A percentile compares a stretch with the other conserved stretches of the same genome.
Conservation (phyloP, 352 stramenopile species). For the Phytophthora citrophthora region DNA sequence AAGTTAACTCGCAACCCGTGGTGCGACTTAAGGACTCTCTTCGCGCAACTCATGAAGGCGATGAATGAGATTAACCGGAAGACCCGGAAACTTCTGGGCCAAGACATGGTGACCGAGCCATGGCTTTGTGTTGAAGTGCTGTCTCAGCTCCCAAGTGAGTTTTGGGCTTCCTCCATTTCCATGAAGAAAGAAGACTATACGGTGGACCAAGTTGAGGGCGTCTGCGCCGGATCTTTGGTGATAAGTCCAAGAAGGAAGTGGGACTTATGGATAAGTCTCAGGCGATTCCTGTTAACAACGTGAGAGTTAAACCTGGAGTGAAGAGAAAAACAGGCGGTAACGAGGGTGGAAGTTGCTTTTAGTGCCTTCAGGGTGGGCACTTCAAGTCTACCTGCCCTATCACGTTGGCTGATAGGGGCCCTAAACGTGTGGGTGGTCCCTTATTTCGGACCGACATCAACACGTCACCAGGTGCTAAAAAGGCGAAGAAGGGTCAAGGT, state of each 20-base stretch:
- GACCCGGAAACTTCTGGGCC: neutral
- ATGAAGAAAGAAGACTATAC: constrained; percentile 13
- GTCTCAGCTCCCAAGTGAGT: constrained; percentile 9
- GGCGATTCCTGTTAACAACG: constrained; percentile 2
- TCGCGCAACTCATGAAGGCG: constrained; percentile 13
- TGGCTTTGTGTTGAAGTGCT: constrained; percentile 19
- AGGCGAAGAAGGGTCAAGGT: neutral
- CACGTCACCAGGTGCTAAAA: constrained; percentile 6
- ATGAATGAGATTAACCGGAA: constrained; percentile 24
- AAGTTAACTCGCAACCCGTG: constrained; percentile 2
- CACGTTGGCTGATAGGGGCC: neutral
- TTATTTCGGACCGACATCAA: constrained; percentile 16
- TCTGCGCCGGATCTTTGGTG: constrained; percentile 9
- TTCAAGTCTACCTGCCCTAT: constrained; percentile 6
- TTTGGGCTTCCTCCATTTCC: constrained; percentile 17
- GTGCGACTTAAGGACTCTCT: constrained; percentile 2
- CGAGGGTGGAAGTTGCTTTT: constrained; percentile 2
- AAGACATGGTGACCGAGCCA: constrained; percentile 14
- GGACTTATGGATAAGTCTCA: too few species aligned
- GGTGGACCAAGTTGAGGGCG: neutral
- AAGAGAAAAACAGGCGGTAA: constrained; percentile 1
- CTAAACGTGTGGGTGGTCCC: neutral
- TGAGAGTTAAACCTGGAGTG: neutral
- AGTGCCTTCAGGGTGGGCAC: constrained; percentile 12
- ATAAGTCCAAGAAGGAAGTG: neutral